Evolutionary conservation across 805 yeast species (phyloP).

Genomic region (Cyberlindnera maclurae): DNA sequence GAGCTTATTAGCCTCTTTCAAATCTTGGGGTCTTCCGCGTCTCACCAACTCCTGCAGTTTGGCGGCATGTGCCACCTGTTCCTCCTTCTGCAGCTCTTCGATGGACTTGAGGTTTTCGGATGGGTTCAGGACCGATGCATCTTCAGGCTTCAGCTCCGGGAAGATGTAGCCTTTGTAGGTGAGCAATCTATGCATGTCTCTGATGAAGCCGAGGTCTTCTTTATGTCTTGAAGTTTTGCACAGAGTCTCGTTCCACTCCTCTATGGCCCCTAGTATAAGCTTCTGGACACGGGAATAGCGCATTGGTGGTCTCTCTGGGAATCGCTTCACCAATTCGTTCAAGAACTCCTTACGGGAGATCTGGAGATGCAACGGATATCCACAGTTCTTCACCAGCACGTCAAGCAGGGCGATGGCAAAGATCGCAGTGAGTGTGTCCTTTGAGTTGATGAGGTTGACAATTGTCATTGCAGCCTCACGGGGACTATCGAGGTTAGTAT

Average conservation of each 20-base stretch:
- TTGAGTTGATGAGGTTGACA: slow-evolving; percentile 72
- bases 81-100: slow-evolving; percentile 88
- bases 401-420: slow-evolving; percentile 81
- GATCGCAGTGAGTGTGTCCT: slow-evolving; percentile 77
- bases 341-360: slow-evolving; percentile 91
- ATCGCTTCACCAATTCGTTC: slow-evolving; percentile 85
- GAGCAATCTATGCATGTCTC: slow-evolving; percentile 92
- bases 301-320: slow-evolving; percentile 91
- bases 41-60: slow-evolving; percentile 92
- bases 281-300: slow-evolving; percentile 79
- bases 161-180: slow-evolving; percentile 86
- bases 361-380: slow-evolving; percentile 93
- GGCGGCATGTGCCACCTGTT: slow-evolving; percentile 86
- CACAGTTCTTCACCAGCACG: slow-evolving; percentile 93
- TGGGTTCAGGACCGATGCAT: slow-evolving; percentile 89
- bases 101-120: slow-evolving; percentile 79
- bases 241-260: slow-evolving; percentile 95
- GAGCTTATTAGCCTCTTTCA: slow-evolving; percentile 91
- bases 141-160: slow-evolving; percentile 87
- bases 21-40: slow-evolving; percentile 91
- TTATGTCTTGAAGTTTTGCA: slow-evolving; percentile 85
- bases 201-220: slow-evolving; percentile 84
- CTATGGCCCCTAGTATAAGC: slow-evolving; percentile 80
- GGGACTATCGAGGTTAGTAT: slow-evolving; percentile 32
- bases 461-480: slow-evolving; percentile 88